Percentiles rank a stretch among this genome's conserved stretches.
phyloP scores from a whole-genome alignment of 768 basidiomycete species.

The Mycena floridula region DNA sequence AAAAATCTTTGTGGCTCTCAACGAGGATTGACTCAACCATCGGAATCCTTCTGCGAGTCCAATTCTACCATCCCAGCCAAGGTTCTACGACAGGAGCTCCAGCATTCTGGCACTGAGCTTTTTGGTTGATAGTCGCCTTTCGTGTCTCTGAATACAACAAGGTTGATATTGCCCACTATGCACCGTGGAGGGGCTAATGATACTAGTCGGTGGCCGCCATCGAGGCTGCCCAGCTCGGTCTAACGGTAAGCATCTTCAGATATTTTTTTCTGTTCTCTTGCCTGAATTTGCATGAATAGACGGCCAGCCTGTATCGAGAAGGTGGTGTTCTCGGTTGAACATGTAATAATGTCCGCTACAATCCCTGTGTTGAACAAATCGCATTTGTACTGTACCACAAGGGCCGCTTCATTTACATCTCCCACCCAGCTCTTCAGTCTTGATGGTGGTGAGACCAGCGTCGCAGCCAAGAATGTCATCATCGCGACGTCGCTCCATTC shows the following conservation, averaged over 20 bases:
- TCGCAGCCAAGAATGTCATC: slow-evolving; percentile 90
- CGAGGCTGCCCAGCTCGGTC: slow-evolving; percentile 95
- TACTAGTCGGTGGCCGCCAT: slow-evolving; percentile 99
- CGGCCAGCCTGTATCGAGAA: slow-evolving; percentile 97
- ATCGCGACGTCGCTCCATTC: slow-evolving; percentile 98
- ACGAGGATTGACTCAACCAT: too few relatives aligned
- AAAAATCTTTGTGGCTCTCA: too few relatives aligned
- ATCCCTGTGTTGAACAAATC: slow-evolving; percentile 99
- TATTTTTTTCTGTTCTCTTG: slow-evolving; percentile 3
- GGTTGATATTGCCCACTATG: too few relatives aligned
- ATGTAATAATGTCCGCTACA: slow-evolving; percentile 97
- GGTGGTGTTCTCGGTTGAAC: slow-evolving; percentile 94
- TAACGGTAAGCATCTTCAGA: slow-evolving; percentile 53
- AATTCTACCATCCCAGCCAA: too few relatives aligned
- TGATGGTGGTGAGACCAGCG: slow-evolving; percentile 78
- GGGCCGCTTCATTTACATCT: slow-evolving; percentile 81
- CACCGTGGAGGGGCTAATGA: too few relatives aligned
- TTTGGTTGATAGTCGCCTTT: too few relatives aligned
- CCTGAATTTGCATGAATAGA: slow-evolving; percentile 37
- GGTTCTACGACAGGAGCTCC: too few relatives aligned
- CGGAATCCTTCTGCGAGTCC: too few relatives aligned
- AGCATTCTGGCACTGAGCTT: too few relatives aligned
- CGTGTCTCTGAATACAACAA: too few relatives aligned
- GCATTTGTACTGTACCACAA: slow-evolving; percentile 97
- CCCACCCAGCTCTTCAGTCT: slow-evolving; percentile 69